phyloP scores from a whole-genome alignment of 2,329 filamentous ascomycete species.

The Botryotinia calthae region DNA sequence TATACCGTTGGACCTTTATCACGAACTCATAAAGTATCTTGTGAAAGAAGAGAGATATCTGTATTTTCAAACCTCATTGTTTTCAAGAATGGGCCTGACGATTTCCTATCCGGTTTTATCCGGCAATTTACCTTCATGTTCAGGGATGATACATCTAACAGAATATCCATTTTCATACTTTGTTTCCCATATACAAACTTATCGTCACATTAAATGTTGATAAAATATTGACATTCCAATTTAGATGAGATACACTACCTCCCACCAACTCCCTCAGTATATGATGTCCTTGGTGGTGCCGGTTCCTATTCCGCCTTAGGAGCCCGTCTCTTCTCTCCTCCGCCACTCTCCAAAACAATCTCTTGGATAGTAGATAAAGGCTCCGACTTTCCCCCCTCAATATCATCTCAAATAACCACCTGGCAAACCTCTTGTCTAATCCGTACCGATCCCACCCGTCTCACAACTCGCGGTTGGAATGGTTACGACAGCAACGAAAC shows the following conservation, averaged over 20 bases:
- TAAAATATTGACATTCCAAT: slow-evolving; percentile 24
- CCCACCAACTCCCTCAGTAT: slow-evolving; percentile 64
- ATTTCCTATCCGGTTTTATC: not conserved
- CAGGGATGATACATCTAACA: slow-evolving; percentile 2
- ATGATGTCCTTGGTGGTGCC: slow-evolving; percentile 81
- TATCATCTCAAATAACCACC: slow-evolving; percentile 61
- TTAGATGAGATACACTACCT: slow-evolving; percentile 89
- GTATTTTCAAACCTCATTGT: not conserved
- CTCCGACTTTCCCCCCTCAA: slow-evolving; percentile 73
- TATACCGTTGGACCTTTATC: not conserved
- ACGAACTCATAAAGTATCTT: not conserved
- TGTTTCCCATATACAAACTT: not conserved
- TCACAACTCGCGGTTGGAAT: slow-evolving; percentile 92
- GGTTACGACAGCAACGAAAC: slow-evolving; percentile 72
- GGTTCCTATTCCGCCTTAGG: slow-evolving; percentile 85
- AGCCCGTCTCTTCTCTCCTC: slow-evolving; percentile 80
- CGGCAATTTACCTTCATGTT: not conserved
- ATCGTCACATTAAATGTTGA: not conserved
- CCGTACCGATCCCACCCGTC: slow-evolving; percentile 60
- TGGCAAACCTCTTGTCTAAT: slow-evolving; percentile 72
- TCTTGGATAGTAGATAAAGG: slow-evolving; percentile 93
- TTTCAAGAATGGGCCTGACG: not conserved
- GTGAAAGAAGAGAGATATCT: too few species aligned
- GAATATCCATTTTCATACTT: not conserved
- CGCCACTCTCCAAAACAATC: slow-evolving; percentile 60